phyloP scores from a whole-genome alignment of 2,329 filamentous ascomycete species.

The Trichoderma citrinoviride region DNA sequence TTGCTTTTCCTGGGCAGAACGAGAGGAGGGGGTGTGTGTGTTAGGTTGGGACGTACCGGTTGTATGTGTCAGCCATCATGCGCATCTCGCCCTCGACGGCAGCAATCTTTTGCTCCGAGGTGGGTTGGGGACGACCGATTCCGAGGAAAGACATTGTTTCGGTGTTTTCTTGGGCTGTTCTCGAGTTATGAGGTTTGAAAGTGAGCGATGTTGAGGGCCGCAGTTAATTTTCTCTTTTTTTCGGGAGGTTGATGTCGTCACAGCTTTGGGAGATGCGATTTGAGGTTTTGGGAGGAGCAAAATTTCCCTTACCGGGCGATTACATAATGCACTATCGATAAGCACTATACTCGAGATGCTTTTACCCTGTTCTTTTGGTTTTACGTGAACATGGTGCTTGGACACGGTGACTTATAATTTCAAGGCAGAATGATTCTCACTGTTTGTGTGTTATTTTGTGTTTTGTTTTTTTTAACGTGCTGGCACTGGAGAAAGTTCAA shows the following conservation, averaged over 20 bases:
- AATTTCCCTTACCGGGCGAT: slow-evolving; percentile 15
- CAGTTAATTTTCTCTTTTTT: not conserved
- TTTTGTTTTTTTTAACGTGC: no score
- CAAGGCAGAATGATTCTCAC: no score
- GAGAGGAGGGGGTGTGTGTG: no score
- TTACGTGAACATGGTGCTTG: no score
- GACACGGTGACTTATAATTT: no score
- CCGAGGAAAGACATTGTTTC: slow-evolving; percentile 46
- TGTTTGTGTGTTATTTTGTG: no score
- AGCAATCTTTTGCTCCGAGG: slow-evolving; percentile 95
- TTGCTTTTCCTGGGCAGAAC: not conserved
- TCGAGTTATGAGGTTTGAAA: not conserved
- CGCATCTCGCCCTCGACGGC: slow-evolving; percentile 96
- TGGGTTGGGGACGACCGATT: slow-evolving; percentile 70
- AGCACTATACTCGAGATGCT: not conserved
- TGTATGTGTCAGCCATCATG: slow-evolving; percentile 97
- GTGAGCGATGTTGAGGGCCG: not conserved
- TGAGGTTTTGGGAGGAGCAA: slow-evolving; percentile 8
- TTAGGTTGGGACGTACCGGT: slow-evolving; percentile 61
- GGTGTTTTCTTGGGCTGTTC: not conserved
- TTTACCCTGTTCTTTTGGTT: no score
- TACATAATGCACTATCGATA: slow-evolving; percentile 17
- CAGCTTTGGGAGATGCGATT: slow-evolving; percentile 18
- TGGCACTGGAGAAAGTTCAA: no score
- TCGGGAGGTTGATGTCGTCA: slow-evolving; percentile 15